Base-by-base conservation (phyloP, 352 stramenopile species). In the Phytophthora megakarya region DNA sequence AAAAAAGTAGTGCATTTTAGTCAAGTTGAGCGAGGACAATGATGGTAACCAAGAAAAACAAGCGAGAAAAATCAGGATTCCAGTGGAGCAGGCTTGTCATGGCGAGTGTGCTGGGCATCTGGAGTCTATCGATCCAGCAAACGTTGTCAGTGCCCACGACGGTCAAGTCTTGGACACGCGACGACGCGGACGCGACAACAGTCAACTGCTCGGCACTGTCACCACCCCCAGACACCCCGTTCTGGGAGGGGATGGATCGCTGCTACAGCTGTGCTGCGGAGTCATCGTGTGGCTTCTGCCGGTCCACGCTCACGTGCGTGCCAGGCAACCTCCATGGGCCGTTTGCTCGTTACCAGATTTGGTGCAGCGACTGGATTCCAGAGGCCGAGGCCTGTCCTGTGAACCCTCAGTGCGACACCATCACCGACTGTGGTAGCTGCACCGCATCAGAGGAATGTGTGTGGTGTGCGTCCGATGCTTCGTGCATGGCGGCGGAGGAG, bases 221-320 rank as follows among this genome's bases (percentile, higher is more conserved):
- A 16, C 70, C 81, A 33, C 68, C 76, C 5, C 48, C 61, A 2
- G 81, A 86, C 48, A 56, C 57, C 46, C 70, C 77, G 58, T 92
- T 83, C 61, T 91, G 82, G 85, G 60, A 77, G 13, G 78, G 78
- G 30, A 87, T 89, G 78, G 72, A 73, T 22, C 62, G 69, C n/a
- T 98, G 92, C 73, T 72, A 74, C 19, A 53, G 65, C 15, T 98
- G 93, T 52, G 62, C 90, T 30, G 57, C 67, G 8, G 73, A 81
- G 40, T 55, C 69, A 11, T 73, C 76, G 12, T 98, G 93, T 52
- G 93, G 93, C 3, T 98, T 92, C 57, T 98, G 93, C 61, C 72
- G 92, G 45, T 97, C 89, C 47, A 97, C 91, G n/a, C 80, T 98
- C 64, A 84, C 72, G 54, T 98, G 93, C 65, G 61, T 89, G 21